Conservation (phyloP, 2,329 filamentous ascomycete genomes). For the Exophiala phaeomuriformis region DNA sequence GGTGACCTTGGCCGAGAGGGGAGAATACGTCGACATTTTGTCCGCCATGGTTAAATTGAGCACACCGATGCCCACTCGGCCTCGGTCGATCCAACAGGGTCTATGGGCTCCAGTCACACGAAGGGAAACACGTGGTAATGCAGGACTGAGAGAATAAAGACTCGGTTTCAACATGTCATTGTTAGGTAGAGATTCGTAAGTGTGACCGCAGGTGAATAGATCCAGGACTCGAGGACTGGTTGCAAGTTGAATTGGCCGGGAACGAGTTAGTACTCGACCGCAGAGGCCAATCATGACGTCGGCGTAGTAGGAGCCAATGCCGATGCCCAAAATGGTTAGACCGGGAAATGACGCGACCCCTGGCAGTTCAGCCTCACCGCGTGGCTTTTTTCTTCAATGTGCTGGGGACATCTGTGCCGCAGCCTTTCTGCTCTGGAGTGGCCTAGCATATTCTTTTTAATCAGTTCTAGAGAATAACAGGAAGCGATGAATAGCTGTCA, state of each 20-base stretch:
- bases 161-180: conserved; percentile 1
- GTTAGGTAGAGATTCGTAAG: background rate
- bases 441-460: too few relatives aligned
- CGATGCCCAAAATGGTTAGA: background rate
- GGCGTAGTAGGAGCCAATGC: background rate
- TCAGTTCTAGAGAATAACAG: too few relatives aligned
- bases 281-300: background rate
- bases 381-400: background rate
- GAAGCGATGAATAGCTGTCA: too few relatives aligned
- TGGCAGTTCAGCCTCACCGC: background rate
- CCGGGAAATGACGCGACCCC: background rate
- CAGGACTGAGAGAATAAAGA: background rate
- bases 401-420: background rate
- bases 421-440: too few relatives aligned
- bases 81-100: conserved; percentile 28
- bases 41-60: conserved; percentile 18
- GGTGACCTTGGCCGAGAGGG: conserved; percentile 23
- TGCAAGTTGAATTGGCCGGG: too few relatives aligned
- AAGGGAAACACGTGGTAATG: background rate
- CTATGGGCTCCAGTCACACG: conserved; percentile 27
- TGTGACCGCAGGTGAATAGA: background rate
- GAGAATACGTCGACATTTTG: conserved; percentile 25
- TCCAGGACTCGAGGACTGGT: background rate
- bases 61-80: conserved; percentile 4
- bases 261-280: background rate